These are phyloP conservation scores for Pythium apleroticum DNA, from an alignment of 352 stramenopile genomes.

Conservation along the genomic window DNA sequence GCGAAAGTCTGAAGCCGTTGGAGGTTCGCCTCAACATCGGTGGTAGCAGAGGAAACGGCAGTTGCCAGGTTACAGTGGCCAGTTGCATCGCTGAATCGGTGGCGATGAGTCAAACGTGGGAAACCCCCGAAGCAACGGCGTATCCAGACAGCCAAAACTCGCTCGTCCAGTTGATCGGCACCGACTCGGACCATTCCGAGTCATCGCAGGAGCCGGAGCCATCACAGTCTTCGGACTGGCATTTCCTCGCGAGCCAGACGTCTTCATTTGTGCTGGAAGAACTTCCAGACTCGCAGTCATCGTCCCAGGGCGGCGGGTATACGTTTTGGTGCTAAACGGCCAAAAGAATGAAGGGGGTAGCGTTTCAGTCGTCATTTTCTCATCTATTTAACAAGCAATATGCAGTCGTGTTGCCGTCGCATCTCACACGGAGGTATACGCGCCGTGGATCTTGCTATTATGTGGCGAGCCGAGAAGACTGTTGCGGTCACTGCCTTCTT, in stretches of 20 bases:
- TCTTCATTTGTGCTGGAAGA: conserved; percentile 40
- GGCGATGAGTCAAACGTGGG: background rate
- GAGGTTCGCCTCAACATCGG: conserved; percentile 50
- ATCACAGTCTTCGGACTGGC: conserved; percentile 28
- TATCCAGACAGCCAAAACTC: background rate
- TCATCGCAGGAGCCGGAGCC: conserved; percentile 7
- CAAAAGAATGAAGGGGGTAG: background rate
- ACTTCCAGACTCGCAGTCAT: conserved; percentile 46
- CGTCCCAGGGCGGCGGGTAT: conserved; percentile 51
- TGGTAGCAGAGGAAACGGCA: background rate
- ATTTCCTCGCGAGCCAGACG: conserved; percentile 39
- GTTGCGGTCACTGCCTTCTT: conserved; percentile 22
- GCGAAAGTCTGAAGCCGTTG: conserved; percentile 39
- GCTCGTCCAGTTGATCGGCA: background rate
- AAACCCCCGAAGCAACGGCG: background rate
- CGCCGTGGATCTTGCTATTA: conserved; percentile 3
- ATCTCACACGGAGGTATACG: conserved; percentile 1
- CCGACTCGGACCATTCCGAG: background rate
- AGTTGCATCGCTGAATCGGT: conserved; percentile 43
- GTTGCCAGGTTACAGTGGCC: conserved; percentile 16
- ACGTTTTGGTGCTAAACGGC: conserved; percentile 23
- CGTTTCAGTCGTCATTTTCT: background rate
- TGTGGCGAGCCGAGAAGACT: conserved; percentile 24
- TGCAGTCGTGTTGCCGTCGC: background rate
- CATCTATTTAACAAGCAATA: conserved; percentile 4